Base-by-base conservation (phyloP, 2,329 filamentous ascomycete species). In the Cryphonectria japonica region DNA sequence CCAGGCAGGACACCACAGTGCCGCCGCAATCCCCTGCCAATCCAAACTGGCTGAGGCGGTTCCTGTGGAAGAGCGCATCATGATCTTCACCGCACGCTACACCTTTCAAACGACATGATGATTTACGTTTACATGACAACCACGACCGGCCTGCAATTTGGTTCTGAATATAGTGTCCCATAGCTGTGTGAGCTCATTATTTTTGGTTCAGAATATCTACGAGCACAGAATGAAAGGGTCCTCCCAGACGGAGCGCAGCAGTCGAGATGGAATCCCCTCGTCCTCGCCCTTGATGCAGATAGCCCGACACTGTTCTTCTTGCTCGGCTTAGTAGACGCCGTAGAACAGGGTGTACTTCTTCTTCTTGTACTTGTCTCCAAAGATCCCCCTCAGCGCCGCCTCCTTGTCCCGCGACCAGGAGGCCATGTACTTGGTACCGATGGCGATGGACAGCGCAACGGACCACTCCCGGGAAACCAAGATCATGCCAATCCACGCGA, bases 391-490 rank as follows among this genome's bases (percentile, higher is more conserved):
- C 80, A 98, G 96, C 70, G 93, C 90, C 78, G 85, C 89, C 87
- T 99, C 96, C 88, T 98, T 98, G 86, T 94, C 95, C 82, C 88
- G 88, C 54, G 92, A 95, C 96, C 96, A 99, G 67, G 85, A 81
- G 70, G 87, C 89, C 96, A 99, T 98, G 82, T 95, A 93, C 34
- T 83, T 86, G 22, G 86, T 87, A 46, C 94, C 94, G 67, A 94
- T 86, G 34, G 85, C 79, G 72, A 93, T 90, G 82, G 98, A 98
- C 29, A 97, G 76, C 22, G 90, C 84, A 0, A 96, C 93, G 66
- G 90, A 88, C 85, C 92, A 92, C 82, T 91, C 95, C 77, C 93
- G 91, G 76, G 90, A 94, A 68, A 95, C 88, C 60, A 97, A 79
- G 75, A 92, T 91, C 69, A 98, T 86, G 37, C 94, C 95, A 41